Base-by-base conservation (phyloP, 495 filamentous ascomycete species). In the Penicillium atrosanguineum region DNA sequence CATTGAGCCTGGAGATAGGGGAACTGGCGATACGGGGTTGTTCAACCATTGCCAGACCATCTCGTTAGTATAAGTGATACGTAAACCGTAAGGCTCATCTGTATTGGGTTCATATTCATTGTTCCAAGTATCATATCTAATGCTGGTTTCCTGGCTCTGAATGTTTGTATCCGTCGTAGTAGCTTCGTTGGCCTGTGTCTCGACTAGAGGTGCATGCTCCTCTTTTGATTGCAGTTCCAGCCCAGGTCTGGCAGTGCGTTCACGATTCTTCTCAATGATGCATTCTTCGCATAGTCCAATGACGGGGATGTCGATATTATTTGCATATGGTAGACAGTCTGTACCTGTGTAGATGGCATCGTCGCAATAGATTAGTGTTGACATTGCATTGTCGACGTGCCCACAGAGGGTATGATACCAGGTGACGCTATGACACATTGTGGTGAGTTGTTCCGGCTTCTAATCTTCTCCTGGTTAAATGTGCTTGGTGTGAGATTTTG, bases 321-420 rank as follows among this genome's bases (percentile, higher is more conserved):
- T 23, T 0, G 40, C 26, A 15, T 21, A 19, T 5, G 38, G 45
- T 1, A 39, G 31, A 44, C 71, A 72, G 23, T 63, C 55, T 41
- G 66, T 55, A 1, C 64, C 63, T 18, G 23, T 47, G 26, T 45
- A 37, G n/a, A 61, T 40, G 38, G 60, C 60, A 14, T 57, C 19
- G 1, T 29, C 29, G 36, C 71, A 74, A 15, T 38, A 31, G 36
- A 69, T 68, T 4, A 36, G 12, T 23, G 48, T 41, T 31, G 46
- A 40, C 38, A 44, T 52, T n/a, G 38, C 18, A 31, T 38, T 44
- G 28, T 61, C 50, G 18, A 21, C 6, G 50, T 68, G 65, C 8
- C 46, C 47, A 52, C 71, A 72, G 21, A 65, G 31, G 46, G 52
- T 57, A 47, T 69, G 54, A 43, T 62, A 64, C 69, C 68, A 74